phyloP scores from a whole-genome alignment of 1,139 yeast genomes.

The Magnusiomyces ingens region DNA sequence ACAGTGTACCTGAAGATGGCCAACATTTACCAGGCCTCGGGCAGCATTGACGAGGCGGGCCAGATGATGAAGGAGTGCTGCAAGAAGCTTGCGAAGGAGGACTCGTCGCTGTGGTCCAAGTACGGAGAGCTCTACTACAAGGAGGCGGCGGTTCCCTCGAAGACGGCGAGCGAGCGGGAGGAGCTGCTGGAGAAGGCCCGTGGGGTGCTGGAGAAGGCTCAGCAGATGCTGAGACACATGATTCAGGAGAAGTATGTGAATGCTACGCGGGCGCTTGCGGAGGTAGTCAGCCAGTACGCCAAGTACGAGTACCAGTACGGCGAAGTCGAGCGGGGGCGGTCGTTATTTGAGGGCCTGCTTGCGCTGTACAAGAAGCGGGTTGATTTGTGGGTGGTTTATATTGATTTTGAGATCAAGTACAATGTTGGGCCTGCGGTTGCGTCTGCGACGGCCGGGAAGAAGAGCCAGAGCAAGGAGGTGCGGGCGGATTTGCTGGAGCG shows the following conservation, averaged over 20 bases:
- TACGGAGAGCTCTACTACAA: conserved; percentile 72
- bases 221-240: conserved; percentile 9
- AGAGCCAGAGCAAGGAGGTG: neutral
- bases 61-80: conserved; percentile 57
- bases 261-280: conserved; percentile 12
- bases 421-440: conserved; percentile 35
- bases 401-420: conserved; percentile 80
- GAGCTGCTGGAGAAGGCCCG: conserved; percentile 12
- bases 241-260: conserved; percentile 5
- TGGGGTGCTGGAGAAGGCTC: conserved; percentile 12
- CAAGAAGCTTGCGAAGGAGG: conserved; percentile 72
- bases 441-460: neutral
- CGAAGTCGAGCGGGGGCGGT: conserved; percentile 89
- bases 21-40: conserved; percentile 62
- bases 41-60: conserved; percentile 60
- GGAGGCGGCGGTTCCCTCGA: conserved; percentile 22
- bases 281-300: conserved; percentile 65
- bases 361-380: conserved; percentile 87
- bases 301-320: conserved; percentile 82
- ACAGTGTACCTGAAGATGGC: conserved; percentile 75
- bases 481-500: conserved; percentile 20
- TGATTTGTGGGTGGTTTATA: conserved; percentile 90
- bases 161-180: conserved; percentile 1
- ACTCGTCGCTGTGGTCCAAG: conserved; percentile 61
- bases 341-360: conserved; percentile 85